These are phyloP conservation scores for Backusella liffmaniae DNA, from an alignment of 192 early-diverging fungal genomes.

Conservation along the genomic window DNA sequence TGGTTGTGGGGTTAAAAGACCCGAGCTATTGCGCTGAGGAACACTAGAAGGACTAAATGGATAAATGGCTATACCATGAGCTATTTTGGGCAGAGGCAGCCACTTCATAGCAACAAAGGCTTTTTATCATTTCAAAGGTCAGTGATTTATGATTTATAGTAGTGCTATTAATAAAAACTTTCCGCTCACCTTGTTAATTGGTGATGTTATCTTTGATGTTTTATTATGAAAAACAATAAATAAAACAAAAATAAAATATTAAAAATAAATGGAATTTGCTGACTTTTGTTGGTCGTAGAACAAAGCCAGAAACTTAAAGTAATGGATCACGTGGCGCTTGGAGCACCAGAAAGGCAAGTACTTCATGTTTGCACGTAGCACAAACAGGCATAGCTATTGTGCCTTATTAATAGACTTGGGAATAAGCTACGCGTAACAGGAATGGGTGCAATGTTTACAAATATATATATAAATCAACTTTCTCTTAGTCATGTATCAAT, in stretches of 20 bases:
- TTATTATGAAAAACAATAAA: neutral
- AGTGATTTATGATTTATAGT: neutral
- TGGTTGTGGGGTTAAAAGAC: neutral
- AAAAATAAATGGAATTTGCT: constrained; percentile 1
- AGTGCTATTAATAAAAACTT: neutral
- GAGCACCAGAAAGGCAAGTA: neutral
- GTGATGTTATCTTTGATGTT: neutral
- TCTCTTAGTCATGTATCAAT: too few species aligned
- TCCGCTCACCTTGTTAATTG: neutral
- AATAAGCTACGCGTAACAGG: too few species aligned
- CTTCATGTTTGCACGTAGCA: neutral
- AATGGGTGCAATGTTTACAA: too few species aligned
- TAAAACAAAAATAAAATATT: neutral
- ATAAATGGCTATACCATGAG: constrained; percentile 43
- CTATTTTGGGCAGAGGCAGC: constrained; percentile 46
- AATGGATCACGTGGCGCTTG: constrained; percentile 1
- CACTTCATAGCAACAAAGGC: constrained; percentile 29
- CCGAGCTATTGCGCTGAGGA: constrained; percentile 10
- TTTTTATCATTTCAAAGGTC: neutral
- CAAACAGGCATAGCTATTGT: neutral
- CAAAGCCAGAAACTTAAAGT: neutral
- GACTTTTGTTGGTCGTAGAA: neutral
- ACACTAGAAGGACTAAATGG: constrained; percentile 37
- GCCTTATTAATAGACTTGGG: neutral
- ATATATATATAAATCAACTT: too few species aligned